Conservation (phyloP, 176 grass and related monocot species). For the Pontederia crassipes region DNA sequence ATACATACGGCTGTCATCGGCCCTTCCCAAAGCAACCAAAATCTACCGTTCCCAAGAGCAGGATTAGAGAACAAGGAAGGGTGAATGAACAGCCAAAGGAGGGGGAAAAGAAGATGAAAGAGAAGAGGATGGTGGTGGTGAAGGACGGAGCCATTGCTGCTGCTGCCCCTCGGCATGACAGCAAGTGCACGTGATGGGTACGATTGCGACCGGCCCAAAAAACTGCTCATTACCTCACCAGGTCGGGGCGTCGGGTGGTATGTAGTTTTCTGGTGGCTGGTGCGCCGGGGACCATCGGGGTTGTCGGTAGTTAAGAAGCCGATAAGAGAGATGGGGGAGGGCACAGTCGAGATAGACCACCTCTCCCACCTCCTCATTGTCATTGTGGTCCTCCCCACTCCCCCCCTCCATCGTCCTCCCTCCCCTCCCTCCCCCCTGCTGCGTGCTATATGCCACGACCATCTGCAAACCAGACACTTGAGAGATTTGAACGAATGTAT, state of each 20-base stretch:
- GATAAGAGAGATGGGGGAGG: not conserved
- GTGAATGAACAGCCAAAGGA: not conserved
- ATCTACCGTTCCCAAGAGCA: not conserved
- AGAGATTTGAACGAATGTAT: too few species aligned
- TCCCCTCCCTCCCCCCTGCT: too few species aligned
- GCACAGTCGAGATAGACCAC: not conserved
- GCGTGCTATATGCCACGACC: too few species aligned
- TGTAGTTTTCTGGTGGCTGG: not conserved
- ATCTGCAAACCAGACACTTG: too few species aligned
- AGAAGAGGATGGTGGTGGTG: not conserved
- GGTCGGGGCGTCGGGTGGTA: not conserved
- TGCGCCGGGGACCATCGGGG: not conserved
- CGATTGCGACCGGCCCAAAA: constrained; percentile 9
- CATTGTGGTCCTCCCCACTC: not conserved
- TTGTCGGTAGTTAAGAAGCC: constrained; percentile 1
- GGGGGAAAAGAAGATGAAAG: not conserved
- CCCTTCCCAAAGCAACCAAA: not conserved
- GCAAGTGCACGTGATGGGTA: constrained; percentile 18
- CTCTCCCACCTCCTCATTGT: not conserved
- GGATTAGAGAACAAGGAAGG: not conserved
- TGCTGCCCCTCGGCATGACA: constrained; percentile 10
- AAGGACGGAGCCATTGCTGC: not conserved
- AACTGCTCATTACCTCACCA: not conserved
- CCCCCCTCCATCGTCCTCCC: not conserved
- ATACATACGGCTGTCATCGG: not conserved